phyloP scores from a whole-genome alignment of 306 rosid species.

The Cucurbita moschata region DNA sequence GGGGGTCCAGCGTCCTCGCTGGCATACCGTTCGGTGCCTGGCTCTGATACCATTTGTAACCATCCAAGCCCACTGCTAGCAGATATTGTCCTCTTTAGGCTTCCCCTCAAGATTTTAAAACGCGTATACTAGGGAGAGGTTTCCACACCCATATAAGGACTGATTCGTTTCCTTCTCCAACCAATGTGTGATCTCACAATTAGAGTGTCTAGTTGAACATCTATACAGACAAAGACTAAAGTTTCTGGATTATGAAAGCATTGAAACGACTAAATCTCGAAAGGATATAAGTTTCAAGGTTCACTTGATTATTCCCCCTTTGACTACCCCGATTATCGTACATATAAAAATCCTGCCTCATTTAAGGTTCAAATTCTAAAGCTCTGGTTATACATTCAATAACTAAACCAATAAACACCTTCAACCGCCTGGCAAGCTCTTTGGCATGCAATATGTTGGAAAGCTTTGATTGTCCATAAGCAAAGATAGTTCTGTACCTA shows the following conservation, averaged over 20 bases:
- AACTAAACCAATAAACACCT: slow-evolving; percentile 26
- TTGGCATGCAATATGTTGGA: slow-evolving; percentile 65
- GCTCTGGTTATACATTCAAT: background rate
- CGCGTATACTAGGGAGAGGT: too few species aligned
- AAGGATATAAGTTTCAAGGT: background rate
- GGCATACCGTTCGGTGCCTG: too few species aligned
- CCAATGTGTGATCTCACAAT: too few species aligned
- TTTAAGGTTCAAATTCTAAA: background rate
- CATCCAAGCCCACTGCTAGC: too few species aligned
- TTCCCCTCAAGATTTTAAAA: too few species aligned
- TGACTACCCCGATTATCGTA: background rate
- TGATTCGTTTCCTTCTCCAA: too few species aligned
- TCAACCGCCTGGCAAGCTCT: slow-evolving; percentile 64
- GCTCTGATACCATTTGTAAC: too few species aligned
- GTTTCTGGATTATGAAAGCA: background rate
- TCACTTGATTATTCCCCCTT: background rate
- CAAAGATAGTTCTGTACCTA: slow-evolving; percentile 38
- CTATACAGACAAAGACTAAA: too few species aligned
- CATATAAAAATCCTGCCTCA: background rate
- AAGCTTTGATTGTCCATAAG: slow-evolving; percentile 80
- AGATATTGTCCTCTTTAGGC: too few species aligned
- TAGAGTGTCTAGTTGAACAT: too few species aligned
- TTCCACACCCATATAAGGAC: too few species aligned
- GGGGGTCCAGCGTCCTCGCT: too few species aligned
- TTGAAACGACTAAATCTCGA: background rate